phyloP scores from a whole-genome alignment of 306 rosid genomes.

The Castanospermum australe region DNA sequence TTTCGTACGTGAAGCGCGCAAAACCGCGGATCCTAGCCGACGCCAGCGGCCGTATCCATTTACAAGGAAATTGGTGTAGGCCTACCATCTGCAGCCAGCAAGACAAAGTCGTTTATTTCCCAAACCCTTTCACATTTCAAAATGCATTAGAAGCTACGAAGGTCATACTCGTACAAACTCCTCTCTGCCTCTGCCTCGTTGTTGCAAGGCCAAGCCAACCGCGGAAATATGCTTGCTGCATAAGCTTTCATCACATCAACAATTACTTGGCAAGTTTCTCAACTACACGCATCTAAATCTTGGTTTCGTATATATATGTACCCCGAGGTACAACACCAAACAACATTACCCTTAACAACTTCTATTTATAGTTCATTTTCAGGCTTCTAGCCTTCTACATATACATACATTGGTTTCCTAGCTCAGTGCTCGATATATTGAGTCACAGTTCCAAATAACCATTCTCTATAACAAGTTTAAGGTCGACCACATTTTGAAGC shows the following conservation, averaged over 20 bases:
- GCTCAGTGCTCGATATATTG: too few species aligned
- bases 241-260: neutral
- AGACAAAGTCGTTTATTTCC: neutral
- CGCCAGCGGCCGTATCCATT: neutral
- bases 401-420: too few species aligned
- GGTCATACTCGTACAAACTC: too few species aligned
- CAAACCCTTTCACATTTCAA: neutral
- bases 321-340: neutral
- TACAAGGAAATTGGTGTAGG: too few species aligned
- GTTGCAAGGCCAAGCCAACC: neutral
- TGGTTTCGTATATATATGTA: neutral
- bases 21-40: too few species aligned
- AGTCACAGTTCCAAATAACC: neutral
- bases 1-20: too few species aligned
- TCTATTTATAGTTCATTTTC: too few species aligned
- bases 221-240: neutral
- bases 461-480: neutral
- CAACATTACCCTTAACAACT: neutral
- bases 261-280: neutral
- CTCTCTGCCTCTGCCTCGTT: neutral
- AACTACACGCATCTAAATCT: neutral
- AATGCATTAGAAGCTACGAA: neutral
- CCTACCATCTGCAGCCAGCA: too few species aligned
- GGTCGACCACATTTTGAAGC: neutral
- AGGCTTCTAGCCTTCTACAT: too few species aligned